These are phyloP conservation scores for Immersiporthe knoxdaviesiana DNA, from an alignment of 2,329 filamentous ascomycete species.

Conservation along the genomic window DNA sequence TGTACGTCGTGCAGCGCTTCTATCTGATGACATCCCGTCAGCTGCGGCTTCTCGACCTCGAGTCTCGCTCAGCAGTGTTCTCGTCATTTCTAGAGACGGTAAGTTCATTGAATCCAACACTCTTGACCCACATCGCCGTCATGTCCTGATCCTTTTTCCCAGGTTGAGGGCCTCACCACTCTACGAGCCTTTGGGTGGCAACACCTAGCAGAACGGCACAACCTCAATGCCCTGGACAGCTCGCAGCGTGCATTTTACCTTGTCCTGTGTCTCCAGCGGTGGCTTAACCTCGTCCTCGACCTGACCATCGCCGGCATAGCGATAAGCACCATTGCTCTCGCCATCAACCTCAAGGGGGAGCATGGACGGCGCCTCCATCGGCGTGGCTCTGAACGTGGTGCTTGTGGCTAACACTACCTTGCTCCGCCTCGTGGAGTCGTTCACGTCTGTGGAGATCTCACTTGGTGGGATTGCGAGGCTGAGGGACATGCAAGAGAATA, in stretches of 20 bases:
- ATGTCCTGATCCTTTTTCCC: not conserved
- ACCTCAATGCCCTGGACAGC: slow-evolving; percentile 42
- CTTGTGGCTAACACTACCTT: slow-evolving; percentile 42
- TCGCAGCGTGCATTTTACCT: slow-evolving; percentile 55
- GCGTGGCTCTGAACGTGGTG: slow-evolving; percentile 43
- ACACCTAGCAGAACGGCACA: slow-evolving; percentile 31
- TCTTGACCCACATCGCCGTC: not conserved
- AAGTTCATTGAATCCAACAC: slow-evolving; percentile 28
- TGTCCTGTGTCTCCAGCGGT: slow-evolving; percentile 54
- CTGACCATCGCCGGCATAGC: slow-evolving; percentile 53
- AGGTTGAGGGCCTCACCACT: slow-evolving; percentile 36
- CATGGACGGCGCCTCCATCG: slow-evolving; percentile 38
- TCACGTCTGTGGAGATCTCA: slow-evolving; percentile 42
- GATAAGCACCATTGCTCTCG: slow-evolving; percentile 38
- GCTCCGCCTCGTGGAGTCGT: slow-evolving; percentile 38
- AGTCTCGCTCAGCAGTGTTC: slow-evolving; percentile 53
- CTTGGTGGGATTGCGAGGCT: slow-evolving; percentile 42
- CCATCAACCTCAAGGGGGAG: slow-evolving; percentile 32
- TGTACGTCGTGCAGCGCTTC: slow-evolving; percentile 53
- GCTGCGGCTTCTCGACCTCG: slow-evolving; percentile 58
- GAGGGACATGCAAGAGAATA: slow-evolving; percentile 36
- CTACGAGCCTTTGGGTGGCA: slow-evolving; percentile 54
- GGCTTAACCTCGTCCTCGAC: slow-evolving; percentile 56
- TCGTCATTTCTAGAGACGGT: slow-evolving; percentile 46
- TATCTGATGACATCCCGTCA: slow-evolving; percentile 61